phyloP scores from a whole-genome alignment of 805 yeast species.

The Clavispora asparagi region DNA sequence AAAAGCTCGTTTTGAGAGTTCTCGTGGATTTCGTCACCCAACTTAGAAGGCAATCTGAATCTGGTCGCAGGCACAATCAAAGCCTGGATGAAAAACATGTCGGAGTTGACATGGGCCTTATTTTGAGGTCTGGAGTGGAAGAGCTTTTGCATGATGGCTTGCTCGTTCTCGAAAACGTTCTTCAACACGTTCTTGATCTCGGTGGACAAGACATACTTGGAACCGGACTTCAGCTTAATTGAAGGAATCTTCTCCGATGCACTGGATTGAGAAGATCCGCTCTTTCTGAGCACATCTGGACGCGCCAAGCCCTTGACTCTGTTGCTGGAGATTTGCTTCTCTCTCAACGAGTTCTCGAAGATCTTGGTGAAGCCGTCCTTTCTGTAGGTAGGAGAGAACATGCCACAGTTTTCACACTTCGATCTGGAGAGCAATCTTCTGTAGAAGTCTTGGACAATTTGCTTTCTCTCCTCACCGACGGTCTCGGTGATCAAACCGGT shows the following conservation, averaged over 20 bases:
- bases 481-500: slow-evolving; percentile 77
- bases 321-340: slow-evolving; percentile 77
- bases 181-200: slow-evolving; percentile 80
- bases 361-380: slow-evolving; percentile 93
- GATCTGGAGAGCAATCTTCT: slow-evolving; percentile 67
- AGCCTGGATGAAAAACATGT: slow-evolving; percentile 84
- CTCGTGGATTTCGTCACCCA: slow-evolving; percentile 96
- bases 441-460: slow-evolving; percentile 67
- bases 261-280: slow-evolving; percentile 1
- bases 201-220: slow-evolving; percentile 81
- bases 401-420: slow-evolving; percentile 92
- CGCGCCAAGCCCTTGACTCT: slow-evolving; percentile 74
- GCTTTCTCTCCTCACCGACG: slow-evolving; percentile 82
- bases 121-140: slow-evolving; percentile 78
- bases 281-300: slow-evolving; percentile 53
- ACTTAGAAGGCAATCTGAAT: slow-evolving; percentile 92
- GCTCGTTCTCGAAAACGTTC: slow-evolving; percentile 72
- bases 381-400: slow-evolving; percentile 91
- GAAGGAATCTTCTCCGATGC: slow-evolving; percentile 36
- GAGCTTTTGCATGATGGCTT: slow-evolving; percentile 57
- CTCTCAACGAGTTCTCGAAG: slow-evolving; percentile 80
- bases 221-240: slow-evolving; percentile 60
- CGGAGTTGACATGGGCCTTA: slow-evolving; percentile 50
- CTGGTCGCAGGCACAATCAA: slow-evolving; percentile 94
- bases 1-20: slow-evolving; percentile 87